A percentile compares a stretch with the other conserved stretches of the same genome.
Evolutionary conservation across 345 rosid genomes (phyloP).

Genomic region (Raphanus sativus): DNA sequence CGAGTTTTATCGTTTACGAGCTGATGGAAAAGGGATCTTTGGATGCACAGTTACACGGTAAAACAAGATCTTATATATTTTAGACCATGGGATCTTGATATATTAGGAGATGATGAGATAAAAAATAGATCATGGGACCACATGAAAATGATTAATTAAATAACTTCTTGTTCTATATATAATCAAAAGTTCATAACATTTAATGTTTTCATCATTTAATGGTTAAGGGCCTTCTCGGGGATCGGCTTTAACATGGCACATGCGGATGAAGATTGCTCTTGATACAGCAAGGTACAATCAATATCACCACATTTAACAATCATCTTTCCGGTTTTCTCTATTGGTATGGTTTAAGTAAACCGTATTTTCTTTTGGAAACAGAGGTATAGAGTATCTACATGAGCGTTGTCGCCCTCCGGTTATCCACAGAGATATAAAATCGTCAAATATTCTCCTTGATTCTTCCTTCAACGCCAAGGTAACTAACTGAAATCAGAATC

Average conservation of each 20-base stretch:
- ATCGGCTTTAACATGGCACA: conserved; percentile 83
- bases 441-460: conserved; percentile 92
- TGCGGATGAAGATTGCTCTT: conserved; percentile 89
- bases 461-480: conserved; percentile 95
- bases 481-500: not conserved
- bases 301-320: not conserved
- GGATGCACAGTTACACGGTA: conserved; percentile 84
- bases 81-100: not conserved
- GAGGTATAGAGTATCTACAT: conserved; percentile 94
- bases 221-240: conserved; percentile 81
- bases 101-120: not conserved
- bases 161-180: not conserved
- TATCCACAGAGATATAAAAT: conserved; percentile 97
- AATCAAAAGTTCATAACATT: not conserved
- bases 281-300: conserved; percentile 76
- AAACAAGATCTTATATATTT: conserved; percentile 1
- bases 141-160: not conserved
- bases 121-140: conserved; percentile 30
- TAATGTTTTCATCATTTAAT: conserved; percentile 31
- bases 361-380: conserved; percentile 45
- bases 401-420: conserved; percentile 86
- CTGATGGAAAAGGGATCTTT: conserved; percentile 87
- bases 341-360: conserved; percentile 14
- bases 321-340: conserved; percentile 1
- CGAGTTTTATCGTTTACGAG: conserved; percentile 80